Percentiles rank a stretch among this genome's conserved stretches.
phyloP scores from a whole-genome alignment of 441 rosid species.

The Pelargonium citronellum region DNA sequence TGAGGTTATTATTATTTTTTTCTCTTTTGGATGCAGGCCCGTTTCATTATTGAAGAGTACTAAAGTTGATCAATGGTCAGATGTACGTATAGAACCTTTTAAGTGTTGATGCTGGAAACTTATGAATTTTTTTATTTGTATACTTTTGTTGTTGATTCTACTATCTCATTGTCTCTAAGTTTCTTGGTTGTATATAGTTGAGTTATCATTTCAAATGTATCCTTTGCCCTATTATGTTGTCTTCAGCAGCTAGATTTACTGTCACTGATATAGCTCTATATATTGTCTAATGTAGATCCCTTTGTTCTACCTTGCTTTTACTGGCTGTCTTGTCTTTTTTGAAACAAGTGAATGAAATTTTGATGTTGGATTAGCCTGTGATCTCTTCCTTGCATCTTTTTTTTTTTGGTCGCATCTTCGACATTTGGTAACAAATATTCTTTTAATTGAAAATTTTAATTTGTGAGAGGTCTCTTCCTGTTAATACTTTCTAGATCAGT shows the following conservation, averaged over 20 bases:
- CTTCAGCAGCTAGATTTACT: neutral
- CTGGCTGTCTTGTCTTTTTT: neutral
- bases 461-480: neutral
- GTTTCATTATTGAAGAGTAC: slow-evolving; percentile 21
- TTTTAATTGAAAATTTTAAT: neutral
- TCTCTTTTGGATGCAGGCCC: slow-evolving; percentile 4
- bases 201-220: too few relatives aligned
- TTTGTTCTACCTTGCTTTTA: neutral
- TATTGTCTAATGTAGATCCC: neutral
- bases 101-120: neutral
- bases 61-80: neutral
- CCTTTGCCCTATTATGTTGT: neutral
- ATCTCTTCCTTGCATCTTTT: neutral
- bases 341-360: neutral
- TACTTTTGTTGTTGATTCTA: slow-evolving; percentile 1
- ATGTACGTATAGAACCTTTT: neutral
- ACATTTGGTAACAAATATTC: neutral
- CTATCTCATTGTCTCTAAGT: neutral
- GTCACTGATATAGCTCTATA: neutral
- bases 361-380: neutral
- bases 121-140: neutral
- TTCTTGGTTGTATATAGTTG: too few relatives aligned
- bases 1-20: neutral
- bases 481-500: neutral
- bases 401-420: neutral